Base-by-base conservation (phyloP, 768 basidiomycete species). In the Lactarius vividus region DNA sequence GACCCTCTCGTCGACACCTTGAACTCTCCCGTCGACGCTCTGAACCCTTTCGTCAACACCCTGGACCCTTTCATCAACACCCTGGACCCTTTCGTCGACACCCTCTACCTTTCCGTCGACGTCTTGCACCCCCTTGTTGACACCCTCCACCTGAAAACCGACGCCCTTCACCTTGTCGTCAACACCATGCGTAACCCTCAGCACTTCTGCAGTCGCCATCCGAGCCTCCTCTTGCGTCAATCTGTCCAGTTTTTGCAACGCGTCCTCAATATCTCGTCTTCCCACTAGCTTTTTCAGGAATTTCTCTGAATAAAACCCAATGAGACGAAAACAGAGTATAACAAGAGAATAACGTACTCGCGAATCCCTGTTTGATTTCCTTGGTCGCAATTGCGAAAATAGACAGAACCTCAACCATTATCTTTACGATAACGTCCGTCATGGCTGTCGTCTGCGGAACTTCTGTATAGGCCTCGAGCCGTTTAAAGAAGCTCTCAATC, bases 341-440 rank as follows among this genome's bases (percentile, higher is more conserved):
- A 46, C 6, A 4, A 9, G 46, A n/a, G 11, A 54, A 20, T 18
- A 6, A 29, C 53, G 16, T 31, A 54, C 53, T 54, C 7, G 53
- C 16, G 0, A 2, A 0, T 1, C 28, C 61, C 23, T 20, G 52
- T 54, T 23, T 18, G 15, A 28, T 42, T 11, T 39, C n/a, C 31
- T 31, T 37, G 1, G 40, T 55, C 49, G 33, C 33, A 0, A 53
- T 52, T 23, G 35, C 49, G 5, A 61, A 18, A 15, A 61, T 35
- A n/a, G 31, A 53, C n/a, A 53, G 60, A 20, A 61, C 35, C n/a
- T 61, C 60, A 3, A 28, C 16, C 23, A 61, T 53, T 5, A 62
- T 40, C 40, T 42, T 44, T 3, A 62, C 61, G 3, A 62, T 44
- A 2, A 55, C 18, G 0, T 62, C 40, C 39, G 23, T 42, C 40